Evolutionary conservation across 164 flowering plant species (phyloP).

Genomic region (Kingdonia uniflora): DNA sequence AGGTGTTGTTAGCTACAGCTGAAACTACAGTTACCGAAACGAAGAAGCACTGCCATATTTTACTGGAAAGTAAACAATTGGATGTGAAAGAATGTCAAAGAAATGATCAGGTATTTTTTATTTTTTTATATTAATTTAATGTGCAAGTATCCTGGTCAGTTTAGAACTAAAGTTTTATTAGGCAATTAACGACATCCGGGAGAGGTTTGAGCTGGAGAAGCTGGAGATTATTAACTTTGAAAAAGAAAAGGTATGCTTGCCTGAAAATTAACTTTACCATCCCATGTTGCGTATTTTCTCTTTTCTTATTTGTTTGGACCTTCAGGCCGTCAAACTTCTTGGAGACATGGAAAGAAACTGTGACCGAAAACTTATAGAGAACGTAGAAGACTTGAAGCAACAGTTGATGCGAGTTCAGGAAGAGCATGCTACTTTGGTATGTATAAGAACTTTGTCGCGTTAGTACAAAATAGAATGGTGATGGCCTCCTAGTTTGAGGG

Average conservation of each 20-base stretch:
- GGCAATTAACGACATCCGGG: conserved; percentile 94
- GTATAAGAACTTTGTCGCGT: conserved; percentile 6
- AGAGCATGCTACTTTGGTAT: conserved; percentile 68
- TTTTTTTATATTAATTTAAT: too few species aligned
- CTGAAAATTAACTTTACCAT: neutral
- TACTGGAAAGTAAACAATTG: conserved; percentile 77
- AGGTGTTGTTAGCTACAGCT: conserved; percentile 37
- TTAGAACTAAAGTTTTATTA: conserved; percentile 24
- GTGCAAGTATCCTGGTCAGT: neutral
- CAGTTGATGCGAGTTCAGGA: conserved; percentile 45
- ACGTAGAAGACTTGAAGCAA: conserved; percentile 54
- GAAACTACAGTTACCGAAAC: conserved; percentile 66
- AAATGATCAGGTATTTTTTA: conserved; percentile 93
- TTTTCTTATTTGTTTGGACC: neutral
- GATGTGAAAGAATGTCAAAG: conserved; percentile 91
- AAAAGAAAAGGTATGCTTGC: conserved; percentile 66
- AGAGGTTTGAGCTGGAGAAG: conserved; percentile 82
- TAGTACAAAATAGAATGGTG: neutral
- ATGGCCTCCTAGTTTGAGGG: neutral
- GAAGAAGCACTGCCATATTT: conserved; percentile 61
- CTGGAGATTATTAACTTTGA: conserved; percentile 63
- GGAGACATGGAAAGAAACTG: conserved; percentile 45
- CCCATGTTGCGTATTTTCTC: neutral
- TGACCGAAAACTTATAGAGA: conserved; percentile 49
- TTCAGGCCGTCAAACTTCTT: conserved; percentile 51